Evolutionary conservation across 164 flowering plant species (phyloP).

Genomic region (Akebia trifoliata): DNA sequence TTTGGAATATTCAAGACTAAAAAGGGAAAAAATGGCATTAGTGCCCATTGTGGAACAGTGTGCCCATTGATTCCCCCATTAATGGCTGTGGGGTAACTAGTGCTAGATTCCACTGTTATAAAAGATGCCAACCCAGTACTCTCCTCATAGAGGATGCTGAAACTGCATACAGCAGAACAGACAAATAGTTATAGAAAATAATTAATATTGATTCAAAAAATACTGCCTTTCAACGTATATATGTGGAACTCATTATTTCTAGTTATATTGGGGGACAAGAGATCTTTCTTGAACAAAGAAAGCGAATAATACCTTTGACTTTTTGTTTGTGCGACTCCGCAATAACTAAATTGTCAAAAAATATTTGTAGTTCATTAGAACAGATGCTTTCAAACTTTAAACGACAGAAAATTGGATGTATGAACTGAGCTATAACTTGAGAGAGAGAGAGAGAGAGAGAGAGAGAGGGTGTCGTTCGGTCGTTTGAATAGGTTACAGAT

Average conservation of each 20-base stretch:
- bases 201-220: not conserved
- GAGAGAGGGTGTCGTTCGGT: no score
- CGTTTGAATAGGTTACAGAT: no score
- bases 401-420: not conserved
- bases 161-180: not conserved
- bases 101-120: conserved; percentile 11
- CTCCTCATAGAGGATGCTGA: conserved; percentile 14
- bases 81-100: conserved; percentile 4
- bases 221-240: not conserved
- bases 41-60: conserved; percentile 40
- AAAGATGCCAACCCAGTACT: conserved; percentile 20
- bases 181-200: not conserved
- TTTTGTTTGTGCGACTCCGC: conserved; percentile 9
- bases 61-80: conserved; percentile 20
- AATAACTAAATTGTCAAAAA: conserved; percentile 17
- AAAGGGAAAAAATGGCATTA: no score
- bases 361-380: conserved; percentile 8
- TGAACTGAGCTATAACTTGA: not conserved
- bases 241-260: not conserved
- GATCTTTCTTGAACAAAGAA: not conserved
- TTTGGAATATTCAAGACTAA: conserved; percentile 17
- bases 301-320: conserved; percentile 18
- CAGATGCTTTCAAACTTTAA: not conserved
- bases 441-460: no score
- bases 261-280: not conserved